Base-by-base conservation (phyloP, 1,284 basidiomycete species). In the Ustilago vetiveriae region DNA sequence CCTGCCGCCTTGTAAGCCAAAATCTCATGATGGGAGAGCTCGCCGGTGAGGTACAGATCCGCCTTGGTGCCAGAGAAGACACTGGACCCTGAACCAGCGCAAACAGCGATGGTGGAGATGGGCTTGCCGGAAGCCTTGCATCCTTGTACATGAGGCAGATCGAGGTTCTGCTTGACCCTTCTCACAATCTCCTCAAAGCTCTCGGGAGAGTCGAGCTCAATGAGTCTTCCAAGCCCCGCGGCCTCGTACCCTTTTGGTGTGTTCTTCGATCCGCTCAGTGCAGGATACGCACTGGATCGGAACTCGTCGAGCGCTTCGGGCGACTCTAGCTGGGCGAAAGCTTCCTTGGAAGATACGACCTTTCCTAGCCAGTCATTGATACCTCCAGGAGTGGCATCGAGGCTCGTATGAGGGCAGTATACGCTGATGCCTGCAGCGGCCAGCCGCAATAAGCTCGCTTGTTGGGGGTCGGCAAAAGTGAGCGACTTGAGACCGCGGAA, bases 391-490 rank as follows among this genome's bases (percentile, higher is more conserved):
- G 91, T 88, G 5, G 84, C 87, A 82, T 98, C 94, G 13, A 96
- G 85, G 1, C 90, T 87, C 0, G 91, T 92, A 82, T 97, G 94
- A 0, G 94, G 94, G 33, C 86, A 87, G 83, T 92, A 97, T 3
- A 97, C 86, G 14, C 90, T 91, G 56, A 96, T 89, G 0, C 93
- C 93, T 5, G 88, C 85, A 0, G 90, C 89, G 0, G 89, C 89
- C 56, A 92, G 90, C 52, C 86, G 86, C 16, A 98, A 86, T 21
- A 98, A 85, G 10, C 89, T 90, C 0, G 87, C 83, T 83, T 96
- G 93, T 13, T 96, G 85, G 0, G 92, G 88, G 74, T 90, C 90
- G 32, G 86, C 80, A 45, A 94, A 85, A 0, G 91, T 95, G 57
- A 98, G 63, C 23, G 90, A 88, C 49, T 90, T 86, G 59, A 95